phyloP scores from a whole-genome alignment of 805 yeast genomes.

The Komagataella ulmi region DNA sequence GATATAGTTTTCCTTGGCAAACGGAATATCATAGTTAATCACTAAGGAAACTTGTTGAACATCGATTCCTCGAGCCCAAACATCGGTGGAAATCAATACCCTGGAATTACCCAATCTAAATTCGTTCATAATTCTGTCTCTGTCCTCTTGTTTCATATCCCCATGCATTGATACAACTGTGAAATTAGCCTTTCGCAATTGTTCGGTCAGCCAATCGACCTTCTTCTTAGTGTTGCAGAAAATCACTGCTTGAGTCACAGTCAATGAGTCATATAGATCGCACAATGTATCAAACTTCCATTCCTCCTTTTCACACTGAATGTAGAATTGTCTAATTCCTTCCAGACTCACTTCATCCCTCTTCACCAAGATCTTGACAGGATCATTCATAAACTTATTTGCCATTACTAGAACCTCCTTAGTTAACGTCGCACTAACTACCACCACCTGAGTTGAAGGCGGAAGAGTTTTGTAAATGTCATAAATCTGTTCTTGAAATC shows the following conservation, averaged over 20 bases:
- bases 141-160: constrained; percentile 86
- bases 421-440: constrained; percentile 91
- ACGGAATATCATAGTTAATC: constrained; percentile 86
- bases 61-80: constrained; percentile 96
- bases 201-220: constrained; percentile 78
- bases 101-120: constrained; percentile 91
- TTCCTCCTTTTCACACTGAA: constrained; percentile 85
- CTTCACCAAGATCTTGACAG: constrained; percentile 87
- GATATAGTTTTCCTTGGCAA: constrained; percentile 83
- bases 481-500: constrained; percentile 92
- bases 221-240: constrained; percentile 94
- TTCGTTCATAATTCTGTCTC: constrained; percentile 92
- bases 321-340: constrained; percentile 87
- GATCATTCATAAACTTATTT: constrained; percentile 86
- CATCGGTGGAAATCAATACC: constrained; percentile 85
- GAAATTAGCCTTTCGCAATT: constrained; percentile 66
- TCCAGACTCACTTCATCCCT: constrained; percentile 92
- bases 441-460: constrained; percentile 82
- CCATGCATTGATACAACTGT: constrained; percentile 94
- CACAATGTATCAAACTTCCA: constrained; percentile 92
- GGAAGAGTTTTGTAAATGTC: constrained; percentile 87
- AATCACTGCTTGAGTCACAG: constrained; percentile 94
- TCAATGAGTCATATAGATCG: constrained; percentile 88
- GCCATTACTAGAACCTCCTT: constrained; percentile 86
- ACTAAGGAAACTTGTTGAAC: constrained; percentile 95